Evolutionary conservation across 2,329 filamentous ascomycete species (phyloP), one percentile per base, ranked within the genome.

Genomic region (Cercospora sp.): DNA sequence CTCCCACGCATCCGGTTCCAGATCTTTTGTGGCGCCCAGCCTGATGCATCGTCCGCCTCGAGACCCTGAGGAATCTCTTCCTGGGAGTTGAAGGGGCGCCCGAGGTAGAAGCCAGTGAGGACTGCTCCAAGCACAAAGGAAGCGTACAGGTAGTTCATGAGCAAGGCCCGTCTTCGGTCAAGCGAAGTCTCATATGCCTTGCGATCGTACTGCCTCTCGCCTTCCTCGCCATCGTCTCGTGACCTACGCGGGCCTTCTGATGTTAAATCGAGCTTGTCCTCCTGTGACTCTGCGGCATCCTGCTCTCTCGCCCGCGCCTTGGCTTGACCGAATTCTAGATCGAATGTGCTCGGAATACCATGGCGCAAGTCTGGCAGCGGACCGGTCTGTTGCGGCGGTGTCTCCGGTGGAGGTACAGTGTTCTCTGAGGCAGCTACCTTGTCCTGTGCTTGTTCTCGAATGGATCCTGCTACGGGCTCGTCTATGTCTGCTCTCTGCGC

Each of bases 331-430:
- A 90, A 87, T 81, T 97, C 94, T 68, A 90, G 90, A 66, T 90
- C 91, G 65, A 97, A 86, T 0, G 94, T 97, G 1, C 94, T 97
- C 0, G 94, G 94, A 70, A 98, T 97, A 71, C 94, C 94, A 77
- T 94, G 90, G n/a, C 93, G 95, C 55, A 98, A 85, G 78, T 98
- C 94, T 63, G 94, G 94, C 12, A 97, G 87, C 63, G 92, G 90
- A 75, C 90, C 86, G 16, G 77, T 78, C 21, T 73, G 72, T 51
- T 71, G 61, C 57, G 66, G 51, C 62, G 61, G 58, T 16, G 63
- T 65, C 24, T 49, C 40, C n/a, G 68, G 61, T n/a, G 69, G 67
- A 26, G 70, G 63, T 34, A 68, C 59, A 26, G 70, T 71, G 63
- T 66, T 70, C 62, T 78, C 77, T 30, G 74, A 71, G 43, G 63